Evolutionary conservation across 2,329 filamentous ascomycete species (phyloP).

Genomic region (Trichoderma sp.): DNA sequence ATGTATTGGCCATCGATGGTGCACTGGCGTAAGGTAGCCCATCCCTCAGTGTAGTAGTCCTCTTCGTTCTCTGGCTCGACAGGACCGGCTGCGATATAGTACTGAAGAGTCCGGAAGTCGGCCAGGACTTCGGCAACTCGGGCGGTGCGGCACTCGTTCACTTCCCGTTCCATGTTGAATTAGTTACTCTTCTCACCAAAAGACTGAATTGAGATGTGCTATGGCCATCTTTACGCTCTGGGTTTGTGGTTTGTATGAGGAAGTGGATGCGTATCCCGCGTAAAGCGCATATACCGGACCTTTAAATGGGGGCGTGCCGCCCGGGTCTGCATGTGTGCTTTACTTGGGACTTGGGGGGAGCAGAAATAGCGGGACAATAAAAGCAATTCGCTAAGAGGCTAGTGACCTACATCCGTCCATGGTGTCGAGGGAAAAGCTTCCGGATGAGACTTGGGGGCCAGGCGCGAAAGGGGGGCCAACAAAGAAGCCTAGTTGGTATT

Average conservation of each 20-base stretch:
- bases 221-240: background rate
- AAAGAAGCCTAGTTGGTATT: background rate
- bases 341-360: background rate
- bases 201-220: background rate
- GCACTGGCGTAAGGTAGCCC: constrained; percentile 61
- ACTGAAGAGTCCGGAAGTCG: constrained; percentile 61
- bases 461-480: background rate
- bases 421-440: background rate
- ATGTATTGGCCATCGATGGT: constrained; percentile 62
- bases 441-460: constrained; percentile 3
- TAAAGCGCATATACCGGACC: background rate
- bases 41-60: constrained; percentile 63
- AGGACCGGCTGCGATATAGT: constrained; percentile 57
- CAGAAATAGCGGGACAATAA: background rate
- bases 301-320: background rate
- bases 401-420: constrained; percentile 29
- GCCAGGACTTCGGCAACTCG: constrained; percentile 61
- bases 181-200: background rate
- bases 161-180: constrained; percentile 34
- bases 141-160: constrained; percentile 57
- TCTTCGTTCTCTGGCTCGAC: constrained; percentile 52
- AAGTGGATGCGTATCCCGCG: background rate
- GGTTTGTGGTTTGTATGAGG: background rate
- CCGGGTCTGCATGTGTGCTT: background rate
- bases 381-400: background rate